Evolutionary conservation across 768 basidiomycete genomes (phyloP).

Genomic region (Suillus tomentosus): DNA sequence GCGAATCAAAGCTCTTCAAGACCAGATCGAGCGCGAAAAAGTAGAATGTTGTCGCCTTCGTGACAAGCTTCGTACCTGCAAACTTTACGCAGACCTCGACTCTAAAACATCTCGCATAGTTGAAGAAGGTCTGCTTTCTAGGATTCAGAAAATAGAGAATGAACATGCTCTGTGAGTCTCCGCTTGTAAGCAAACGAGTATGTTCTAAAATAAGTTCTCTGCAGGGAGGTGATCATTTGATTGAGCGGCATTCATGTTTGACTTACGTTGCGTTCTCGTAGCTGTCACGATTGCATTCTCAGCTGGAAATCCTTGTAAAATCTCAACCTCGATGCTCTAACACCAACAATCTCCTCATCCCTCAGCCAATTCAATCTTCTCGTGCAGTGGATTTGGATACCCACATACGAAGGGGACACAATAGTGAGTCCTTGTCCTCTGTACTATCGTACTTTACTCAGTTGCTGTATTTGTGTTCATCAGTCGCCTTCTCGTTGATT

Average conservation of each 20-base stretch:
- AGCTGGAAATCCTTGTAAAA: slow-evolving; percentile 39
- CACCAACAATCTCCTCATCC: slow-evolving; percentile 45
- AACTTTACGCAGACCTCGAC: slow-evolving; percentile 33
- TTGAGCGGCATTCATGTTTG: background rate
- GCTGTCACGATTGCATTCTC: slow-evolving; percentile 35
- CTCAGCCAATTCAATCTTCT: slow-evolving; percentile 53
- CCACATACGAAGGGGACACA: slow-evolving; percentile 53
- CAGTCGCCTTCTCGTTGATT: slow-evolving; percentile 50
- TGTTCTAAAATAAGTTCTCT: background rate
- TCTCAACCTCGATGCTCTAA: slow-evolving; percentile 33
- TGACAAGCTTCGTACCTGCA: slow-evolving; percentile 32
- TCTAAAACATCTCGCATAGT: slow-evolving; percentile 36
- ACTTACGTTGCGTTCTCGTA: slow-evolving; percentile 26
- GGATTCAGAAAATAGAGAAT: slow-evolving; percentile 35
- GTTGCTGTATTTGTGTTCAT: slow-evolving; percentile 32
- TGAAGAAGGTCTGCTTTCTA: slow-evolving; percentile 36
- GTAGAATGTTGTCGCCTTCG: slow-evolving; percentile 34
- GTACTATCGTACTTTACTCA: background rate
- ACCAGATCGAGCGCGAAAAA: slow-evolving; percentile 33
- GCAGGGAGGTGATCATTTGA: slow-evolving; percentile 9
- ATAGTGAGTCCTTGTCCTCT: slow-evolving; percentile 42
- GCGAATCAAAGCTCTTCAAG: slow-evolving; percentile 40
- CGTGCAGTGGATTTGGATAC: slow-evolving; percentile 38
- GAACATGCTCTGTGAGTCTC: slow-evolving; percentile 29
- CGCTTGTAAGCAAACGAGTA: background rate